phyloP scores from a whole-genome alignment of 805 yeast genomes.

The Hanseniaspora thailandica region DNA sequence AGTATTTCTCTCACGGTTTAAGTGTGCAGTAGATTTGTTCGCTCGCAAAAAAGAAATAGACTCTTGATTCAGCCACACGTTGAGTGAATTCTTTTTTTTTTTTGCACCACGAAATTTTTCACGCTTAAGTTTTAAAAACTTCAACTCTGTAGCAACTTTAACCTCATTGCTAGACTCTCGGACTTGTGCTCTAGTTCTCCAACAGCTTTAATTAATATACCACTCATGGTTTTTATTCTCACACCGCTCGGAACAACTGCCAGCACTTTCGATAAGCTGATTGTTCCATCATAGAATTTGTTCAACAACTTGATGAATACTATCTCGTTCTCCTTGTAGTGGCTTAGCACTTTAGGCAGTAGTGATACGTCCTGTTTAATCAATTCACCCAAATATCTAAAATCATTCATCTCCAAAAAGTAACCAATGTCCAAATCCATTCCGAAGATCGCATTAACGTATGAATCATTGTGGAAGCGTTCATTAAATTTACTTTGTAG shows the following conservation, averaged over 20 bases:
- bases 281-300: neutral
- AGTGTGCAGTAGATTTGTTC: no score
- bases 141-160: conserved; percentile 1
- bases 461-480: neutral
- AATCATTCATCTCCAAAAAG: conserved; percentile 7
- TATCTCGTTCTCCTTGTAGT: neutral
- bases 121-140: no score
- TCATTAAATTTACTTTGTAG: neutral
- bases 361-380: neutral
- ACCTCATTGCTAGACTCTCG: neutral
- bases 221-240: neutral
- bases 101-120: no score
- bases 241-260: neutral
- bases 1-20: no score
- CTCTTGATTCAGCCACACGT: neutral
- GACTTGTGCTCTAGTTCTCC: neutral
- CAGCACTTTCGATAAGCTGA: neutral
- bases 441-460: neutral
- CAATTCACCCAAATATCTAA: neutral
- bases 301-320: conserved; percentile 2
- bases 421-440: neutral
- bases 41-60: no score
- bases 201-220: neutral
- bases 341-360: neutral
- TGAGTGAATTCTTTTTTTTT: no score